These are phyloP conservation scores for Cordyceps militaris DNA, from an alignment of 2,329 filamentous ascomycete genomes.

Conservation along the genomic window DNA sequence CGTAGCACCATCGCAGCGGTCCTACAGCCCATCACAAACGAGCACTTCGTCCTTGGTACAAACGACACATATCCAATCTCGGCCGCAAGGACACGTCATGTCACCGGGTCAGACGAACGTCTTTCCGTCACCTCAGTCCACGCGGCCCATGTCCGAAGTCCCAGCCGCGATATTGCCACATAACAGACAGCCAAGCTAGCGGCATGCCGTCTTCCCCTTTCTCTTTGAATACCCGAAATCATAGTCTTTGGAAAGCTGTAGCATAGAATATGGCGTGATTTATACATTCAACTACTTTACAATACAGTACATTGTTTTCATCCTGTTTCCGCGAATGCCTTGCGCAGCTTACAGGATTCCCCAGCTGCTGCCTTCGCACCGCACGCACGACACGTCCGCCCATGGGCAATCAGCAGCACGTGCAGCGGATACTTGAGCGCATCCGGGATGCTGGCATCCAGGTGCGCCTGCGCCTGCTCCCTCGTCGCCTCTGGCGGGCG, in stretches of 20 bases:
- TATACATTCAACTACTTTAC: not conserved
- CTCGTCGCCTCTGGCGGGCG: slow-evolving; percentile 32
- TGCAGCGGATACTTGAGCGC: slow-evolving; percentile 45
- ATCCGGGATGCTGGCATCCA: slow-evolving; percentile 41
- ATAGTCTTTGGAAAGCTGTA: not conserved
- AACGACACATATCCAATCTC: not conserved
- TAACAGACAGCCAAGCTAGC: not conserved
- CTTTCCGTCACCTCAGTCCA: not conserved
- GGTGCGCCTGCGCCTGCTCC: slow-evolving; percentile 42
- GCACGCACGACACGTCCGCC: slow-evolving; percentile 39
- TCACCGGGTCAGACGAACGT: not conserved
- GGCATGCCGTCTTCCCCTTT: not conserved
- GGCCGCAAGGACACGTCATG: not conserved
- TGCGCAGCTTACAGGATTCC: slow-evolving; percentile 1
- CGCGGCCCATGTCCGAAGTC: not conserved
- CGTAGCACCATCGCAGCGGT: not conserved
- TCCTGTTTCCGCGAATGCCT: not conserved
- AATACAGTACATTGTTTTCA: not conserved
- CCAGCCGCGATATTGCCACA: not conserved
- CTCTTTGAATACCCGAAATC: not conserved
- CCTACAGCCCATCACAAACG: not conserved
- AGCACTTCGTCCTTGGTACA: not conserved
- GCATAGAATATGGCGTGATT: not conserved
- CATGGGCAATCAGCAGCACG: slow-evolving; percentile 41
- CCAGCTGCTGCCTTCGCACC: slow-evolving; percentile 22